phyloP scores from a whole-genome alignment of 495 filamentous ascomycete genomes.

The Xylaria castorea region DNA sequence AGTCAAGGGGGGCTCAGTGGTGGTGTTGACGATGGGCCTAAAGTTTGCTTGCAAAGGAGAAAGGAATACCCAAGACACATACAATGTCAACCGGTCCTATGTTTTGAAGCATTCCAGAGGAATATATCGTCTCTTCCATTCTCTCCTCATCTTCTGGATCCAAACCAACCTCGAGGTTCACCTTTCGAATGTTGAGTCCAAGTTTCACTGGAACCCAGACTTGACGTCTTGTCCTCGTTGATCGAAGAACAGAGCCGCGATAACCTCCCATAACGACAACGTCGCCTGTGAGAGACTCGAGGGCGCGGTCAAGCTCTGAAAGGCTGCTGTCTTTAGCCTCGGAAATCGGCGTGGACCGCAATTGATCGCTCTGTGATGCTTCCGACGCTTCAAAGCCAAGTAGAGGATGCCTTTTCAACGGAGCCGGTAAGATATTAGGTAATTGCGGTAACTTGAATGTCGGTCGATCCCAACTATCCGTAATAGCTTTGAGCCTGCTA shows the following conservation, averaged over 20 bases:
- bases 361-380: slow-evolving; percentile 24
- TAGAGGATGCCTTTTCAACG: slow-evolving; percentile 44
- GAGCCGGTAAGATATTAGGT: slow-evolving; percentile 54
- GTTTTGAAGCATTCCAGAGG: slow-evolving; percentile 85
- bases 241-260: slow-evolving; percentile 85
- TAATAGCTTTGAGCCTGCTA: slow-evolving; percentile 87
- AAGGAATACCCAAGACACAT: not conserved
- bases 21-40: not conserved
- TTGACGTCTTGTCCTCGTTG: slow-evolving; percentile 80
- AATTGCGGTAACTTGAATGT: slow-evolving; percentile 69
- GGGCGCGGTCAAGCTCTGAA: slow-evolving; percentile 64
- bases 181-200: slow-evolving; percentile 88
- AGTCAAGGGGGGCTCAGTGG: too few relatives aligned
- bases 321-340: slow-evolving; percentile 36
- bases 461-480: slow-evolving; percentile 79
- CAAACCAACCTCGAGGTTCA: slow-evolving; percentile 88
- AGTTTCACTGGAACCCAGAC: slow-evolving; percentile 96
- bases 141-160: slow-evolving; percentile 83
- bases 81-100: slow-evolving; percentile 90
- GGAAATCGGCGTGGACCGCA: slow-evolving; percentile 22
- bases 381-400: slow-evolving; percentile 35
- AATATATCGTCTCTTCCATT: slow-evolving; percentile 80
- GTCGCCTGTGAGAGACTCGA: slow-evolving; percentile 79
- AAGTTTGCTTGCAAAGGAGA: not conserved
- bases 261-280: slow-evolving; percentile 91